phyloP scores from a whole-genome alignment of 75 land plant species.

The Pinus albicaulis region DNA sequence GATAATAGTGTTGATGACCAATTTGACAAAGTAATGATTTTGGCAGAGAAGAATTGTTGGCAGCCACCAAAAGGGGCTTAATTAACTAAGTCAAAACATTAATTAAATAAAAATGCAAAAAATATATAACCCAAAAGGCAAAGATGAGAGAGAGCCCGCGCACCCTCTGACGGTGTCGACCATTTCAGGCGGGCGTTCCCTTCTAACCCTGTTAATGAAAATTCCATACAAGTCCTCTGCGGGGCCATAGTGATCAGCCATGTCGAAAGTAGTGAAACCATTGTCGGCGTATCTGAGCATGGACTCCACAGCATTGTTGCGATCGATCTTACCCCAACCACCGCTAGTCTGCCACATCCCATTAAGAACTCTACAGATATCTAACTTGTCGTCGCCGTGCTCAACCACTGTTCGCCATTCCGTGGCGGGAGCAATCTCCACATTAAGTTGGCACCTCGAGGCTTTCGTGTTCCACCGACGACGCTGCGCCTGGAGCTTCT shows the following conservation, averaged over 20 bases:
- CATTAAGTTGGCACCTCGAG: too few relatives aligned
- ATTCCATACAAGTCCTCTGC: slow-evolving; percentile 97
- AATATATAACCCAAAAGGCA: neutral
- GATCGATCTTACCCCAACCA: slow-evolving; percentile 83
- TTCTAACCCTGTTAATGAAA: slow-evolving; percentile 84
- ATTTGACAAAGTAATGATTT: too few relatives aligned
- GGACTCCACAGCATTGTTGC: slow-evolving; percentile 65
- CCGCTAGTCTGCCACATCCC: slow-evolving; percentile 98
- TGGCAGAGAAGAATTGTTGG: too few relatives aligned
- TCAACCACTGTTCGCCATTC: too few relatives aligned
- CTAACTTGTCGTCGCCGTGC: slow-evolving; percentile 41
- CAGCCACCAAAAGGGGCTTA: too few relatives aligned
- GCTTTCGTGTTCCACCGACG: too few relatives aligned
- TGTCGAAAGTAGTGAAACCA: slow-evolving; percentile 80
- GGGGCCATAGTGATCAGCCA: slow-evolving; percentile 97
- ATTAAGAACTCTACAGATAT: slow-evolving; percentile 71
- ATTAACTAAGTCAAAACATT: too few relatives aligned
- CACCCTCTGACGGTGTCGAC: slow-evolving; percentile 74
- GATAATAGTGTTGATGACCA: too few relatives aligned
- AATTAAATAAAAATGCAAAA: neutral
- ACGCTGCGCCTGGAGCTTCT: too few relatives aligned
- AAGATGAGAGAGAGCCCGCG: slow-evolving; percentile 8
- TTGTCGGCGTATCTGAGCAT: slow-evolving; percentile 77
- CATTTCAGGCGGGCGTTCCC: slow-evolving; percentile 87
- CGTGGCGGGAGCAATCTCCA: too few relatives aligned